Base-by-base conservation (phyloP, 1,284 basidiomycete species). In the Puccinia brachypodii region DNA sequence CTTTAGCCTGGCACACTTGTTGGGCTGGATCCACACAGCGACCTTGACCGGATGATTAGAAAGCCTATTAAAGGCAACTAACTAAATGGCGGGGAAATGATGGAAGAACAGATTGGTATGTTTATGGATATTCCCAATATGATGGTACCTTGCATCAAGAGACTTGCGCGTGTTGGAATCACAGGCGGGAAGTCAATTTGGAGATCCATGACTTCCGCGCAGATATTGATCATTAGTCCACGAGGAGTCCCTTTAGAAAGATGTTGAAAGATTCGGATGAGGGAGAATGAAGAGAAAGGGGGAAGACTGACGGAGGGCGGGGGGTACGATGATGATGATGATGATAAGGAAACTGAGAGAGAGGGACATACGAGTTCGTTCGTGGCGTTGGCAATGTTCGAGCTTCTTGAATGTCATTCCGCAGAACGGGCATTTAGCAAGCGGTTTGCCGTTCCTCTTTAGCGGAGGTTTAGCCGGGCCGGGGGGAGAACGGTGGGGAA, bases 331-430 rank as follows among this genome's bases (percentile, higher is more conserved):
- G 42, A 16, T 62, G 53, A 60, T 56, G n/a, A n/a, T 16, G 53
- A 58, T 8, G 31, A 42, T n/a, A 2, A 38, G 62, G 28, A 36
- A 53, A 68, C 0, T 62, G 22, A 22, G 64, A 53, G 25, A 16
- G 9, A 28, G 53, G 38, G 22, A 79, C 78, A n/a, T 53, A 80
- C 78, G 78, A 47, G 78, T 80, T 73, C 78, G 50, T 73, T 80
- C 78, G 28, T 80, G 78, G 25, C 78, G 68, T 73, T 80, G 78
- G 28, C 78, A 80, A 69, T 80, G 78, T 73, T 80, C 78, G 19
- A 80, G 60, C 64, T 80, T 80, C 28, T 80, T 80, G 58, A 80
- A 80, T 16, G 69, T 80, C 78, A 80, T 80, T 33, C 78, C 78
- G 64, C 78, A 80, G 47, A 62, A 80, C 0, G 78, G 66, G 53